Conservation (phyloP, 768 basidiomycete species). For the Coprinopsis sp. region DNA sequence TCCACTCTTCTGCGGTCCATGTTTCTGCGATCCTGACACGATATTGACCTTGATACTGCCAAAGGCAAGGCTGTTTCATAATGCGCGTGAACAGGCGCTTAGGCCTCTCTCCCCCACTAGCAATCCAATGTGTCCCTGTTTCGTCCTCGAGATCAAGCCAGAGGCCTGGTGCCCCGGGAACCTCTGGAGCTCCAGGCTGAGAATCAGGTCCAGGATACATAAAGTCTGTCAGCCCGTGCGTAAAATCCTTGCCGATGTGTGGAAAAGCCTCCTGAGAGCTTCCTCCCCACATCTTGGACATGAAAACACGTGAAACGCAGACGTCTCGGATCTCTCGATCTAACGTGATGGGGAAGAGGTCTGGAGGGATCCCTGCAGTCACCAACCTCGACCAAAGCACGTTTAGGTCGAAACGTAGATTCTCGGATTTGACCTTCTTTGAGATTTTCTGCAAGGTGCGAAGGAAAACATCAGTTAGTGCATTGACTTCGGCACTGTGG, state of each 20-base stretch:
- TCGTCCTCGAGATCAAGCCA: slow-evolving; percentile 14
- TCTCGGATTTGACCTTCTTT: no score
- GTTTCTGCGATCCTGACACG: slow-evolving; percentile 33
- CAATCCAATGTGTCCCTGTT: slow-evolving; percentile 8
- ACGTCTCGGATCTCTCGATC: no score
- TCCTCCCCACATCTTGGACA: slow-evolving; percentile 21
- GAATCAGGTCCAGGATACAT: slow-evolving; percentile 22
- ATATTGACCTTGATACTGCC: slow-evolving; percentile 32
- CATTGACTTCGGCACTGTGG: no score
- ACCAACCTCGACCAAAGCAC: no score
- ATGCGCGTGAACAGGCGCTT: slow-evolving; percentile 27
- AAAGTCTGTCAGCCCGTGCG: slow-evolving; percentile 24
- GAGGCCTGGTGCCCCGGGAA: slow-evolving; percentile 25
- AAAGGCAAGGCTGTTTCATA: slow-evolving; percentile 18
- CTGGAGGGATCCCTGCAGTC: no score
- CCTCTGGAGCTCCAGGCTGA: slow-evolving; percentile 25
- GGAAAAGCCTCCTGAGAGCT: slow-evolving; percentile 16
- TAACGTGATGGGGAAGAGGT: no score
- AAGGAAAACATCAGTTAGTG: no score
- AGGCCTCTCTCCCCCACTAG: no score
- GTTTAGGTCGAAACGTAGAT: no score
- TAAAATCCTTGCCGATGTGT: slow-evolving; percentile 10
- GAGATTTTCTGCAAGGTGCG: no score
- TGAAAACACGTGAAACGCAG: slow-evolving; percentile 12
- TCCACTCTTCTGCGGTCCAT: slow-evolving; percentile 23